Percentiles rank a stretch among this genome's conserved stretches.
These are phyloP conservation scores for Quercus ilex DNA, from an alignment of 306 rosid species.

Conservation along the genomic window DNA sequence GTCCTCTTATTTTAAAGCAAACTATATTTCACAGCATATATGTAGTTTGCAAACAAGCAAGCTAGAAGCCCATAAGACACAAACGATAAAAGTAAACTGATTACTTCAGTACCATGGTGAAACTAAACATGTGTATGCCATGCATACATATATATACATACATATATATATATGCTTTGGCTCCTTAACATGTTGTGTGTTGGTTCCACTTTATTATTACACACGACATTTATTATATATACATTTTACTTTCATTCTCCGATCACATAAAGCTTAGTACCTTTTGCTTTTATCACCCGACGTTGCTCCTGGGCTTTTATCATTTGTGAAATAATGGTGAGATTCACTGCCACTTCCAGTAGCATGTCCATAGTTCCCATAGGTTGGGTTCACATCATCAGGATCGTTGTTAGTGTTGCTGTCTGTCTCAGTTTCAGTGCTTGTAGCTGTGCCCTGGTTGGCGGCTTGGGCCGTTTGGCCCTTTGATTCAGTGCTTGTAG, in stretches of 20 bases:
- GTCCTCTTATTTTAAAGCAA: neutral
- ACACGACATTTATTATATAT: neutral
- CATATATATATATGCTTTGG: neutral
- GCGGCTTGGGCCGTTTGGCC: neutral
- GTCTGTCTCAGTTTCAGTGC: neutral
- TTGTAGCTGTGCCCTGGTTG: neutral
- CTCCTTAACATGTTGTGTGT: neutral
- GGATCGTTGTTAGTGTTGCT: neutral
- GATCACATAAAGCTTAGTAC: no score
- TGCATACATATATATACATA: no score
- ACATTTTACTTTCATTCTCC: no score
- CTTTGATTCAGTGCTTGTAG: neutral
- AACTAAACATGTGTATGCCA: neutral
- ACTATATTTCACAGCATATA: neutral
- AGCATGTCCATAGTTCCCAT: neutral
- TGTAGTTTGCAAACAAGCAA: neutral
- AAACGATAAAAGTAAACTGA: neutral
- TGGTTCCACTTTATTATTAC: neutral
- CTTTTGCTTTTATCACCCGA: no score
- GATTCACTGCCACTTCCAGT: neutral
- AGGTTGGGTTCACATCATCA: neutral
- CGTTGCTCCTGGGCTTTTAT: neutral
- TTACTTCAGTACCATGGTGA: neutral
- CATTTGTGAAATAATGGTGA: neutral
- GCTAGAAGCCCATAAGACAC: neutral